These are phyloP conservation scores for Aeschynomene evenia DNA, from an alignment of 306 rosid species.

Conservation along the genomic window DNA sequence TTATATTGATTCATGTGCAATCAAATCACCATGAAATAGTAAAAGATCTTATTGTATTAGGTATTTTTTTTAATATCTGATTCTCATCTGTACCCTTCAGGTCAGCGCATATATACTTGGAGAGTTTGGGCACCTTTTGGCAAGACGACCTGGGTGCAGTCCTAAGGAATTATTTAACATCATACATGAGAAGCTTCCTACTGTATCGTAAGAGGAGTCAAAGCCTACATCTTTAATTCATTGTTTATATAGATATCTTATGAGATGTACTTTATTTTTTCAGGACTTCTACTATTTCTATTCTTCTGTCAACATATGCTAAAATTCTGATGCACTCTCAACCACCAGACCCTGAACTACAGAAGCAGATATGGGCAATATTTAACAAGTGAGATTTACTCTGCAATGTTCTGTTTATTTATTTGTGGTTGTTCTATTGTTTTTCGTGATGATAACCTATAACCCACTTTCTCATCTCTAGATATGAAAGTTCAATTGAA, in stretches of 20 bases:
- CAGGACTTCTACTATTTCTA: conserved; percentile 83
- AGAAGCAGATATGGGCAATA: conserved; percentile 92
- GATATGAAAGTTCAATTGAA: conserved; percentile 98
- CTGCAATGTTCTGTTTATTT: conserved; percentile 19
- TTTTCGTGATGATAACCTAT: conserved; percentile 25
- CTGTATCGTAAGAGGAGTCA: conserved; percentile 76
- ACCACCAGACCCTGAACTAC: conserved; percentile 95
- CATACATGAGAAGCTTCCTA: conserved; percentile 97
- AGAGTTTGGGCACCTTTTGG: conserved; percentile 97
- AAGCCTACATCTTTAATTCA: conserved; percentile 4
- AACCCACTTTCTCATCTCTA: conserved; percentile 40
- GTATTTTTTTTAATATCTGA: conserved; percentile 2
- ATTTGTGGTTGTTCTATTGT: conserved; percentile 10
- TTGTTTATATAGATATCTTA: conserved; percentile 28
- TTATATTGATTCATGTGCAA: conserved; percentile 22
- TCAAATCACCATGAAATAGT: conserved; percentile 22
- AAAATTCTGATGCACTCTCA: conserved; percentile 96
- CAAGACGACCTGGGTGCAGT: conserved; percentile 88
- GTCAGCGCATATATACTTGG: conserved; percentile 97
- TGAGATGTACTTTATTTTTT: conserved; percentile 40
- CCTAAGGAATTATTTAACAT: conserved; percentile 81
- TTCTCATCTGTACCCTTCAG: conserved; percentile 47
- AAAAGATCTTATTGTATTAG: conserved; percentile 2
- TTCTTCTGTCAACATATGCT: conserved; percentile 97
- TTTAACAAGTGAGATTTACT: conserved; percentile 79